These are phyloP conservation scores for Patellaria atrata DNA, from an alignment of 495 filamentous ascomycete species.

Conservation along the genomic window DNA sequence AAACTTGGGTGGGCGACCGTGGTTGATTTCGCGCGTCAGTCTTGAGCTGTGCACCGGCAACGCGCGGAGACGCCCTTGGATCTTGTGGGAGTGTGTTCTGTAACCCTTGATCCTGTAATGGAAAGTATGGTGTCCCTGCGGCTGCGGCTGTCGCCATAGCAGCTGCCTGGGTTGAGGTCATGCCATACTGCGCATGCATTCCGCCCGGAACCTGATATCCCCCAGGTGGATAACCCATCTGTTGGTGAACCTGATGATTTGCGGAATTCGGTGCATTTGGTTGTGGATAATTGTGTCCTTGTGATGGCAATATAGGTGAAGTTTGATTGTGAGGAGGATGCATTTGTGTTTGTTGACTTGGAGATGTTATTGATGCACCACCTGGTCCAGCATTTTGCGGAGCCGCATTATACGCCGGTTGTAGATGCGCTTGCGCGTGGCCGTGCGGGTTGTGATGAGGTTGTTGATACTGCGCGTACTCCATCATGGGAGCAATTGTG, in stretches of 20 bases:
- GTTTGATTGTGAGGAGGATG: conserved; percentile 36
- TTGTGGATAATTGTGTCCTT: conserved; percentile 29
- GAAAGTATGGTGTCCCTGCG: conserved; percentile 43
- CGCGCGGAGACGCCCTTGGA: conserved; percentile 43
- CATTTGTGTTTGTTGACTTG: conserved; percentile 38
- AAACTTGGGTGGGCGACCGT: conserved; percentile 39
- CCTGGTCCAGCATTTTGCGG: conserved; percentile 32
- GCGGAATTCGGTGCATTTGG: conserved; percentile 13
- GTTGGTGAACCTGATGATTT: conserved; percentile 37
- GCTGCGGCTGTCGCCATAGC: conserved; percentile 61
- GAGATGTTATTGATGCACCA: conserved; percentile 40
- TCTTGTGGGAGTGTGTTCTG: conserved; percentile 27
- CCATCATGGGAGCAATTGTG: conserved; percentile 37
- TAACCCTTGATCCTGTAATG: conserved; percentile 41
- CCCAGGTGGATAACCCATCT: conserved; percentile 37
- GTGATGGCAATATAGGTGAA: conserved; percentile 47
- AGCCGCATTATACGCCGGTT: conserved; percentile 31
- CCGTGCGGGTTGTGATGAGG: conserved; percentile 41
- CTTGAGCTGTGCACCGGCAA: conserved; percentile 39
- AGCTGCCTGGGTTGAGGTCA: conserved; percentile 45
- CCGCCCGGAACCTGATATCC: conserved; percentile 39
- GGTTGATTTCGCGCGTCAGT: conserved; percentile 37
- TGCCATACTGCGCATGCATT: conserved; percentile 42
- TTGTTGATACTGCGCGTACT: conserved; percentile 55
- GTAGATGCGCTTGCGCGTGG: conserved; percentile 37